Percentiles rank a stretch among this genome's conserved stretches.
Conservation (phyloP, 2,329 filamentous ascomycete species). For the Gremmenia infestans region DNA sequence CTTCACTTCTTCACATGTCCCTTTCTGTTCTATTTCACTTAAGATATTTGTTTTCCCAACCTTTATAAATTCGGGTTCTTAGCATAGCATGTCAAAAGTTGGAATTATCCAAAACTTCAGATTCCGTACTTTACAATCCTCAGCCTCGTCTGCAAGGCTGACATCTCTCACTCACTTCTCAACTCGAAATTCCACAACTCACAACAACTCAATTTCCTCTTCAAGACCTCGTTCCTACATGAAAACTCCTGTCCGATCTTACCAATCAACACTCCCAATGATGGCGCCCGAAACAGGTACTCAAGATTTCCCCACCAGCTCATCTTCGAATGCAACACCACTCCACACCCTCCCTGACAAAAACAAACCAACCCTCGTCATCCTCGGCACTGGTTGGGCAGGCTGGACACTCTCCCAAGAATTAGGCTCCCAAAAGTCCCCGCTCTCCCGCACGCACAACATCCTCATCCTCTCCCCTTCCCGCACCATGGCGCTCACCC, state of each 20-base stretch:
- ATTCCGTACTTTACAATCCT: neutral
- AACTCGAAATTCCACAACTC: neutral
- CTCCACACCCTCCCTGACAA: neutral
- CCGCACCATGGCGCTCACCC: conserved; percentile 40
- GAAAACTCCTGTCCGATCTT: neutral
- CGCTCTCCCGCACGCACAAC: conserved; percentile 27
- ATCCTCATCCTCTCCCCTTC: conserved; percentile 39
- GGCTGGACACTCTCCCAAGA: conserved; percentile 36
- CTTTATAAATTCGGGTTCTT: neutral
- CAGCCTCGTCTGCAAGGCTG: conserved; percentile 8
- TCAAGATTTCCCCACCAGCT: neutral
- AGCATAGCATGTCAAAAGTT: neutral
- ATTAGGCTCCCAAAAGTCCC: conserved; percentile 27
- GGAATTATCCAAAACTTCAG: neutral
- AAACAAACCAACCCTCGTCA: conserved; percentile 12
- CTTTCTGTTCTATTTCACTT: neutral
- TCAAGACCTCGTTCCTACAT: neutral
- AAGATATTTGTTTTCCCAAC: neutral
- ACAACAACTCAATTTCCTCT: neutral
- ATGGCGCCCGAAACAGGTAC: neutral
- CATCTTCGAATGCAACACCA: neutral
- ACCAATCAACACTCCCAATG: neutral
- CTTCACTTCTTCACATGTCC: neutral
- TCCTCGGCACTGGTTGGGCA: conserved; percentile 39
- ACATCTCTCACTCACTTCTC: neutral